Evolutionary conservation across 768 basidiomycete species (phyloP).

Genomic region (Suillus paluster): DNA sequence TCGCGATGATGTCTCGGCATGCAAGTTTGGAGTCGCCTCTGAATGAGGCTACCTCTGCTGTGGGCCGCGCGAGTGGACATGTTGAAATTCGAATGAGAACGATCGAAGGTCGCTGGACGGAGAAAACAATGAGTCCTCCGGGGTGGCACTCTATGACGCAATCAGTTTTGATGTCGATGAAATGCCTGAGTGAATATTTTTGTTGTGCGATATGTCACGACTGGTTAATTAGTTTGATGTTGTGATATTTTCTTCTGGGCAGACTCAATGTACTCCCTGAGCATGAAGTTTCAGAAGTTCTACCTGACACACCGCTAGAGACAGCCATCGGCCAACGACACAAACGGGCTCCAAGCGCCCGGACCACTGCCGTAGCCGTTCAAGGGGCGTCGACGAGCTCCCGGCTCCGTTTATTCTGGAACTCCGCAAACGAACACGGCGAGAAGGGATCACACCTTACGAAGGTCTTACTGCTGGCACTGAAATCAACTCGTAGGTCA

Average conservation of each 20-base stretch:
- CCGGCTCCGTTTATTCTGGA: no score
- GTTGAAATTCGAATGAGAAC: neutral
- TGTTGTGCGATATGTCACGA: neutral
- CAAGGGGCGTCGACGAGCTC: neutral
- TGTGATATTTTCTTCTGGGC: neutral
- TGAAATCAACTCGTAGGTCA: neutral
- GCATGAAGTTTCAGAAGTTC: neutral
- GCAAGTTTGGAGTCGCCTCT: neutral
- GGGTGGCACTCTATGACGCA: conserved; percentile 11
- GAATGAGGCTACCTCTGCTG: conserved; percentile 16
- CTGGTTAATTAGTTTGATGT: neutral
- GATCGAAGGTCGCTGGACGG: conserved; percentile 9
- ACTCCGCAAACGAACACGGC: conserved; percentile 1
- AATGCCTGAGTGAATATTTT: conserved; percentile 18
- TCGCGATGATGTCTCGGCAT: conserved; percentile 13
- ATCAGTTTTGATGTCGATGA: neutral
- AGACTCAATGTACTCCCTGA: conserved; percentile 11
- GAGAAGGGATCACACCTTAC: neutral
- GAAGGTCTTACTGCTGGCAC: neutral
- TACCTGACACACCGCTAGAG: conserved; percentile 12
- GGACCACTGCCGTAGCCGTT: conserved; percentile 8
- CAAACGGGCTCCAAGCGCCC: neutral
- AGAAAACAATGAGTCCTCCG: conserved; percentile 25
- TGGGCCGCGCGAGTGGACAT: neutral
- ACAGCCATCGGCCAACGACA: conserved; percentile 24